Conservation (phyloP, 2,329 filamentous ascomycete genomes). For the Sporothrix phasma region DNA sequence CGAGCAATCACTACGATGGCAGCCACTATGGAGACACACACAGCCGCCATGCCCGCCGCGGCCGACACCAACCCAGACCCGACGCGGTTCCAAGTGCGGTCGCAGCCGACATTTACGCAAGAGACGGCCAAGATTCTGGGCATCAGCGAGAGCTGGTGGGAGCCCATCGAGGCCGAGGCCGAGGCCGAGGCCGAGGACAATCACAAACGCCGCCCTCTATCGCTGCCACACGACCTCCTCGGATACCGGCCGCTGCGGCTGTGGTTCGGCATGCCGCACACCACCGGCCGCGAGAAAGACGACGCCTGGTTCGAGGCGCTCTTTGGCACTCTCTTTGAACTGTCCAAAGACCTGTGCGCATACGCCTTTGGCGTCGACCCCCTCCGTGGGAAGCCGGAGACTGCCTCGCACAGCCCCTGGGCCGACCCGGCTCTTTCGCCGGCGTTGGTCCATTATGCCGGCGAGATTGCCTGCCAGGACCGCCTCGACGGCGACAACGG, state of each 20-base stretch:
- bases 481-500: slow-evolving; percentile 19
- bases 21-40: neutral
- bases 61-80: slow-evolving; percentile 10
- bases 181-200: neutral
- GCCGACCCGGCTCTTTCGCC: slow-evolving; percentile 20
- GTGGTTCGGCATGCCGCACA: slow-evolving; percentile 18
- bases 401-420: slow-evolving; percentile 17
- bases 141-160: slow-evolving; percentile 16
- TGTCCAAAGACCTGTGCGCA: slow-evolving; percentile 20
- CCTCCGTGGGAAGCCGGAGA: neutral
- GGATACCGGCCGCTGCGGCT: slow-evolving; percentile 20
- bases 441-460: slow-evolving; percentile 29
- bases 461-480: slow-evolving; percentile 29
- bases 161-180: slow-evolving; percentile 6
- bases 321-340: slow-evolving; percentile 24
- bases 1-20: neutral
- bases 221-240: slow-evolving; percentile 10
- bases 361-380: slow-evolving; percentile 23
- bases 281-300: slow-evolving; percentile 11
- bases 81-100: neutral
- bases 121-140: slow-evolving; percentile 8
- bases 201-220: neutral
- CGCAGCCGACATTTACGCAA: neutral
- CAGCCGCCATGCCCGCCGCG: neutral
- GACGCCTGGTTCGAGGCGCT: slow-evolving; percentile 23